Evolutionary conservation across 306 rosid genomes (phyloP), one percentile per base, ranked within the genome.

Genomic region (Corylus avellana): DNA sequence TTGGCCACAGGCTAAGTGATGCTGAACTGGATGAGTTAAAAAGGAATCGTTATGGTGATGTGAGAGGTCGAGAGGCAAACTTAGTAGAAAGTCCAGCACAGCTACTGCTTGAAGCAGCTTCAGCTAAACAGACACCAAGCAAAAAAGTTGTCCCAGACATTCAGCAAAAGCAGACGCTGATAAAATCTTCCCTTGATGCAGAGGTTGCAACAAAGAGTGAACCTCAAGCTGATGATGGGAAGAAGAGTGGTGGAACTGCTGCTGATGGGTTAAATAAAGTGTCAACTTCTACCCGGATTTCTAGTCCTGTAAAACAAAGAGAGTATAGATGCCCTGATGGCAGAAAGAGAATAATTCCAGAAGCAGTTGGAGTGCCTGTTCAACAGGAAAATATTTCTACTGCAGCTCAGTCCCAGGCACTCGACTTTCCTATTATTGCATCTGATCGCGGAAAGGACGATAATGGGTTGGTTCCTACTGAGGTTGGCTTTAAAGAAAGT

Each of bases 291-390:
- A 80, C 75, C 61, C 92, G 88, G 73, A 81, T 88, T 74, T 86
- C 96, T 58, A 90, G 97, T 83, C 98, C 97, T 70, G 98, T 95
- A 73, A 95, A 95, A 87, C 99, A 95, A 83, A 91, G 97, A 81
- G 99, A 95, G 81, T 95, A 95, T 88, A 91, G 97, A 80, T 90
- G 99, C 39, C 96, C 98, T 57, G 98, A 95, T 89, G 99, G 99
- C 22, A 87, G 98, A 76, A 95, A 91, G 91, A 87, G 99, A 85
- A 95, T 95, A 75, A 95, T 93, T 87, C 99, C 99, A 1, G 99
- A 93, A 90, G 93, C 97, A 80, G 99, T 95, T 79, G 99, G 99
- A 42, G 82, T 89, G 86, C 90, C 97, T 75, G 84, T 76, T 77
- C 97, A 83, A 81, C 94, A 78, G 84, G 97, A 92, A 74, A 91